phyloP scores from a whole-genome alignment of 1,284 basidiomycete genomes.

The Cutaneotrichosporon cutaneum region DNA sequence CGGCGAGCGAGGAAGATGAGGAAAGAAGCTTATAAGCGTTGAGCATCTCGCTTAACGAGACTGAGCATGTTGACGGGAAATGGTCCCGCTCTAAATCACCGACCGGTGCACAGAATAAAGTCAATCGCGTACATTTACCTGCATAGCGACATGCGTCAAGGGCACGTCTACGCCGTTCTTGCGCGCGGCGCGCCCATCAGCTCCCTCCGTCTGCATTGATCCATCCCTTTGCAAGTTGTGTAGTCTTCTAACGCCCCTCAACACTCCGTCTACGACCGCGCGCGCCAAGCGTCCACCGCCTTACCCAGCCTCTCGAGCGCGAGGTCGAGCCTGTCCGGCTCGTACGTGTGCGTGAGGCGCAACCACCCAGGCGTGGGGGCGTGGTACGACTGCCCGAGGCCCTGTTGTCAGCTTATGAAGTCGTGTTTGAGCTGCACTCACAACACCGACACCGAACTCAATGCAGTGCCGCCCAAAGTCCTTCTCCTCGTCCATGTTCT shows the following conservation, averaged over 20 bases:
- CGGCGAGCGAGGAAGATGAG: background rate
- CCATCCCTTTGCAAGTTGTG: background rate
- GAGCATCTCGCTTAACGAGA: no score
- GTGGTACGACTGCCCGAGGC: conserved; percentile 20
- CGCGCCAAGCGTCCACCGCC: conserved; percentile 6
- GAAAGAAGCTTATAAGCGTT: background rate
- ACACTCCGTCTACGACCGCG: background rate
- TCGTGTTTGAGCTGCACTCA: background rate
- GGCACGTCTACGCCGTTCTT: no score
- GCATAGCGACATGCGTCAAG: no score
- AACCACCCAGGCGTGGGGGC: conserved; percentile 18
- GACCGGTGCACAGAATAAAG: no score
- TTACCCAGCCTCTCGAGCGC: conserved; percentile 4
- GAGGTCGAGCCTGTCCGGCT: conserved; percentile 7
- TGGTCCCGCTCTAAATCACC: no score
- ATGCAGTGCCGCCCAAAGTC: conserved; percentile 11
- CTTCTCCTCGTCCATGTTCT: conserved; percentile 19
- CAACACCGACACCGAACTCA: conserved; percentile 12
- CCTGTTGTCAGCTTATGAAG: conserved; percentile 6
- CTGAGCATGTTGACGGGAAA: no score
- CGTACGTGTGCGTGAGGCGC: conserved; percentile 22
- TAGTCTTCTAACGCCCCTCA: background rate
- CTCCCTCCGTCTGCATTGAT: background rate
- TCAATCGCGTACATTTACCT: no score
- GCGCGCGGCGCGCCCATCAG: no score